phyloP scores from a whole-genome alignment of 192 early-diverging fungal species.

The Coemansia guatemalensis region DNA sequence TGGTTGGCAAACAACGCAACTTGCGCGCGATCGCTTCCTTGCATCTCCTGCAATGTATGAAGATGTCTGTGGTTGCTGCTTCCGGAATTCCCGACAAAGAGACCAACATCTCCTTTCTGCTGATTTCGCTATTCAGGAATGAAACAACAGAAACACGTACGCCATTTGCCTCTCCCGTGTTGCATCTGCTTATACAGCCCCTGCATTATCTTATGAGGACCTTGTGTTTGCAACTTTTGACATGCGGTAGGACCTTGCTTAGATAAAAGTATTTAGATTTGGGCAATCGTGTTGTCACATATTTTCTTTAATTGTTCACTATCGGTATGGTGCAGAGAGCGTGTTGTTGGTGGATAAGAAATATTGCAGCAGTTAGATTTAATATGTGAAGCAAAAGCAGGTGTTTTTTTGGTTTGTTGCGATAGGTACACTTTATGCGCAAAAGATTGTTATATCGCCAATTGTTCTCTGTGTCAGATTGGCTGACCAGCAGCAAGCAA shows the following conservation, averaged over 20 bases:
- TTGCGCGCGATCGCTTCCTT: not conserved
- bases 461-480: not conserved
- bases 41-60: not conserved
- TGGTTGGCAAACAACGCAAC: not conserved
- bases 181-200: not conserved
- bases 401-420: not conserved
- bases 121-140: not conserved
- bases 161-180: not conserved
- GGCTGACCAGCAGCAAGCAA: not conserved
- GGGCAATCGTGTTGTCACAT: not conserved
- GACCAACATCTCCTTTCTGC: not conserved
- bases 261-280: too few species aligned
- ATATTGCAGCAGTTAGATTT: not conserved
- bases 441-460: not conserved
- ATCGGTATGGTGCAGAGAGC: not conserved
- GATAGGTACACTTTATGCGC: not conserved
- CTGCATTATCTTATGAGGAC: not conserved
- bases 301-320: not conserved
- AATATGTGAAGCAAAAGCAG: too few species aligned
- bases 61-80: not conserved
- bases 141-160: not conserved
- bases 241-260: not conserved
- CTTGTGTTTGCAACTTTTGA: not conserved
- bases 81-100: not conserved
- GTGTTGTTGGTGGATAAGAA: not conserved